Conservation (phyloP, 768 basidiomycete genomes). For the Gymnopilus dilepis region DNA sequence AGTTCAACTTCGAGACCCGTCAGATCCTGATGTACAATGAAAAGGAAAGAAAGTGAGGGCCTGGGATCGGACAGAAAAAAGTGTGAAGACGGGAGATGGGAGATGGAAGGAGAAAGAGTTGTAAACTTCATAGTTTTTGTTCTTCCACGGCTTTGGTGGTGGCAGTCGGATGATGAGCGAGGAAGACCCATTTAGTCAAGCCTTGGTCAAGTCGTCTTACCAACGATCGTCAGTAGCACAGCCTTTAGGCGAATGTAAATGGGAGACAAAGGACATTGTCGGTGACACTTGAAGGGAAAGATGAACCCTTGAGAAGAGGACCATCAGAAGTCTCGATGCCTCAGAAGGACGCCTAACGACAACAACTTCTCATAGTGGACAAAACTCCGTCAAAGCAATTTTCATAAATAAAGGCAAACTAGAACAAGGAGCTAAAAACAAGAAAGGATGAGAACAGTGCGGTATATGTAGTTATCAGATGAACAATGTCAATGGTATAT, state of each 20-base stretch:
- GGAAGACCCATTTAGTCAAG: background rate
- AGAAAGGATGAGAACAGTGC: background rate
- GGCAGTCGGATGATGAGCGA: background rate
- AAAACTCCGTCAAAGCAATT: background rate
- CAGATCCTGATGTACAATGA: too few relatives aligned
- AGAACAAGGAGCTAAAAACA: background rate
- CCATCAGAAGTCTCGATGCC: background rate
- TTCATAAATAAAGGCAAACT: background rate
- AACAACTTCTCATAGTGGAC: background rate
- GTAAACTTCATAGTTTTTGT: conserved; percentile 1
- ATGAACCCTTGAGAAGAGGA: background rate
- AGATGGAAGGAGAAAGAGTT: background rate
- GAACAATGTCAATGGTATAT: background rate
- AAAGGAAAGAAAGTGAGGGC: background rate
- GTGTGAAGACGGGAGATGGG: background rate
- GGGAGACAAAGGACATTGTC: background rate
- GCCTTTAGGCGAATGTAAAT: conserved; percentile 1
- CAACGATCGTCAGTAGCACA: background rate
- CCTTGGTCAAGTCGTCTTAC: background rate
- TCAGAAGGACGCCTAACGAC: background rate
- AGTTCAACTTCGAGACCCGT: background rate
- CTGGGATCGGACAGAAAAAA: background rate
- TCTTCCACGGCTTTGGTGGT: background rate
- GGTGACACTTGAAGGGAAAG: background rate
- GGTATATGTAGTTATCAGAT: background rate